Evolutionary conservation across 1,284 basidiomycete genomes (phyloP), one percentile per base, ranked within the genome.

Genomic region (Ustilago curta): DNA sequence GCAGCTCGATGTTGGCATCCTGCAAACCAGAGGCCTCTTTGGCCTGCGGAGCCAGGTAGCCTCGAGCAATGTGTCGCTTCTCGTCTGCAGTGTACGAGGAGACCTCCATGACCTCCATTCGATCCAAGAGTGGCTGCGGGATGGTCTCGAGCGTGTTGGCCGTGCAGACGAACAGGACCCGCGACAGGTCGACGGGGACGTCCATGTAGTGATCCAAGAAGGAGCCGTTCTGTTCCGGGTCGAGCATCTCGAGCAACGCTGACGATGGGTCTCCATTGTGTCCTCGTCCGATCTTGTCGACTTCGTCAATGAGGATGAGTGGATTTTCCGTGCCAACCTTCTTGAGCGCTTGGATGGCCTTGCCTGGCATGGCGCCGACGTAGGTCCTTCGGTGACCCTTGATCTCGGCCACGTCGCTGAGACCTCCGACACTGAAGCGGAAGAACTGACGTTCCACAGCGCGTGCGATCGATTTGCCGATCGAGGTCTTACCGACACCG

Each of bases 161-260:
- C 11, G 96, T 99, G 87, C 96, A 98, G 65, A 99, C 96, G 85
- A 99, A 99, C 1, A 99, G 89, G 25, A 99, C 94, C 35, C 94
- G 91, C 1, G 95, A 97, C 6, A 99, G 89, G 84, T 99, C 95
- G 58, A 99, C 93, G 11, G 97, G 95, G 12, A 99, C 94, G 82
- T 98, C 94, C 91, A 96, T 94, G 80, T 97, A 97, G 83, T 97
- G 95, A 85, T 98, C 96, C 78, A 97, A 87, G 89, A 98, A 99
- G 27, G 91, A 92, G 25, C 91, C 91, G 85, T 99, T 99, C 87
- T 99, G 96, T 85, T 99, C 96, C 0, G 96, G 96, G 85, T 99
- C 96, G 54, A 99, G 88, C 94, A 98, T 97, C 87, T 99, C 96
- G 47, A 99, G 87, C 56, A 99, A 86, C 0, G 96, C 96, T 72